A percentile compares a stretch with the other conserved stretches of the same genome.
These are phyloP conservation scores for Wickerhamiella hasegawae DNA, from an alignment of 805 yeast species.

Conservation along the genomic window DNA sequence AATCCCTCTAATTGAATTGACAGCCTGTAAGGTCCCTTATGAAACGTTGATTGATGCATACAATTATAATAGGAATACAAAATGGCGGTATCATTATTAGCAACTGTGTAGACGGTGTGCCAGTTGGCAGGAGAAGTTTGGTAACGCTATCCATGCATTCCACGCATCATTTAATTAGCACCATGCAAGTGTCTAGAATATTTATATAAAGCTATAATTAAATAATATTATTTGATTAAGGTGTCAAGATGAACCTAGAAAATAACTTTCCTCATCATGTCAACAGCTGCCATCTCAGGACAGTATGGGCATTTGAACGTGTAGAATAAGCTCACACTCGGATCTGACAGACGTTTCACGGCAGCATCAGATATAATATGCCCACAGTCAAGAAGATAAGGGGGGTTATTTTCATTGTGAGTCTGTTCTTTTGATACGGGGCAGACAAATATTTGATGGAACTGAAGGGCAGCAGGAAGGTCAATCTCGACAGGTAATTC, in stretches of 20 bases:
- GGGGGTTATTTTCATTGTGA: slow-evolving; percentile 39
- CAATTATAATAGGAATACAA: too few relatives aligned
- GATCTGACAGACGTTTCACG: slow-evolving; percentile 29
- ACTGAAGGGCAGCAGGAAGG: slow-evolving; percentile 36
- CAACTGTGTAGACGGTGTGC: not conserved
- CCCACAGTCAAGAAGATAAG: slow-evolving; percentile 44
- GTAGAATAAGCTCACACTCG: slow-evolving; percentile 23
- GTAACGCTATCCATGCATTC: not conserved
- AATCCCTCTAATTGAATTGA: too few relatives aligned
- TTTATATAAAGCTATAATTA: not conserved
- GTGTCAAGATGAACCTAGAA: not conserved
- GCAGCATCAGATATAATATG: slow-evolving; percentile 46
- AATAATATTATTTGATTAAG: not conserved
- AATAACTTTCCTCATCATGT: not conserved
- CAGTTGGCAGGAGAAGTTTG: not conserved
- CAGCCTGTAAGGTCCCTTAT: too few relatives aligned
- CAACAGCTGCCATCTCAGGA: slow-evolving; percentile 24
- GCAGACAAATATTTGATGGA: slow-evolving; percentile 54
- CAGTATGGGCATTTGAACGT: slow-evolving; percentile 61
- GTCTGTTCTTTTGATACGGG: slow-evolving; percentile 57
- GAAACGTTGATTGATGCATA: too few relatives aligned
- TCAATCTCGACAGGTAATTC: slow-evolving; percentile 50
- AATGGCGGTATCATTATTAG: too few relatives aligned
- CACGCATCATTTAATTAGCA: not conserved
- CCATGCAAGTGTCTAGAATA: too few relatives aligned